Percentiles rank a stretch among this genome's conserved stretches.
These are phyloP conservation scores for Geotrichum reessii DNA, from an alignment of 1,139 yeast species.

Conservation along the genomic window DNA sequence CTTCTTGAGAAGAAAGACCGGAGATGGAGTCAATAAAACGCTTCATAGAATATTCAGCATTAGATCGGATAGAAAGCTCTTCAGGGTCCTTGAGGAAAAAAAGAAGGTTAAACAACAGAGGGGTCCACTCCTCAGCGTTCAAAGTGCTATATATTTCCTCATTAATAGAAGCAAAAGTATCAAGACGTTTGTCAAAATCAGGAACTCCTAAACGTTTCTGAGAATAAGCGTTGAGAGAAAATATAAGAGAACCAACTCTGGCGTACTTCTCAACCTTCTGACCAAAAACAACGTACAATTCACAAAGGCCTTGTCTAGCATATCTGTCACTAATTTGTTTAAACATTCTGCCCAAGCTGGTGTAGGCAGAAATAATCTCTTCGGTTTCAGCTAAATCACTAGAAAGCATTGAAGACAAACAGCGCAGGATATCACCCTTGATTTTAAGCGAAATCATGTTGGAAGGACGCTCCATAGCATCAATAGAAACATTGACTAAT, in stretches of 20 bases:
- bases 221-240: constrained; percentile 66
- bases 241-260: constrained; percentile 48
- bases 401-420: constrained; percentile 51
- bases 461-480: constrained; percentile 58
- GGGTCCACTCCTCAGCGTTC: constrained; percentile 66
- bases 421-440: constrained; percentile 51
- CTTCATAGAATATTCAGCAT: constrained; percentile 61
- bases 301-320: constrained; percentile 56
- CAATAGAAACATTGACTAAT: constrained; percentile 54
- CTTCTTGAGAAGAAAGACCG: constrained; percentile 22
- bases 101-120: constrained; percentile 61
- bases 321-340: constrained; percentile 52
- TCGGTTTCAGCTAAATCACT: constrained; percentile 50
- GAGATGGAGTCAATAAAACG: constrained; percentile 54
- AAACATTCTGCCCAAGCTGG: constrained; percentile 54
- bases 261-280: constrained; percentile 43
- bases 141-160: constrained; percentile 47
- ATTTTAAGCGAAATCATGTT: constrained; percentile 50
- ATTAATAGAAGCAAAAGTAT: constrained; percentile 60
- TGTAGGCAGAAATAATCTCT: constrained; percentile 51
- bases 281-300: constrained; percentile 58
- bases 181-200: constrained; percentile 70
- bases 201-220: constrained; percentile 59
- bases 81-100: constrained; percentile 71
- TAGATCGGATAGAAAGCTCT: constrained; percentile 76